Percentiles rank a stretch among this genome's conserved stretches.
Conservation (phyloP, 148 eudicot genomes). For the Vaccinium macrocarpon region DNA sequence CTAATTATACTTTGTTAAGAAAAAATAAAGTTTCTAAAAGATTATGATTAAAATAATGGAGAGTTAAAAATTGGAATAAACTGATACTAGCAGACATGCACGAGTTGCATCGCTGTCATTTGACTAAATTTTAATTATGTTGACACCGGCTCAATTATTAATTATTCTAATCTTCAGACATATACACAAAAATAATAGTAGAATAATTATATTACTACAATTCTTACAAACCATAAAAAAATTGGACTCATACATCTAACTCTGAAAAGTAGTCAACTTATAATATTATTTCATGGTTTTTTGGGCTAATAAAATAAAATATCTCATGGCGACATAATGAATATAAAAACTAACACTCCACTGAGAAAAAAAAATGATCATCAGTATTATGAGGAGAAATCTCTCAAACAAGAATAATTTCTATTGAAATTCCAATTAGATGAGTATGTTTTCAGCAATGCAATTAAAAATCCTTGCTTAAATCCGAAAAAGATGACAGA, state of each 20-base stretch:
- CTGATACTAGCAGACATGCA: neutral
- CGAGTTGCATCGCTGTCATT: neutral
- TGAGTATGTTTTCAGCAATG: neutral
- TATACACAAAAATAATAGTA: neutral
- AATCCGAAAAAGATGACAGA: too few relatives aligned
- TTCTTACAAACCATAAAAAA: neutral
- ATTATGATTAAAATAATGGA: neutral
- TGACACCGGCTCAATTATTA: neutral
- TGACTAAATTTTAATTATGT: neutral
- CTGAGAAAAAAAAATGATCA: too few relatives aligned
- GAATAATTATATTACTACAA: neutral
- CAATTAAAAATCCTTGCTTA: too few relatives aligned
- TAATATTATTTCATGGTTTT: neutral
- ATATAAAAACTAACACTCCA: neutral
- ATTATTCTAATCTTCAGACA: neutral
- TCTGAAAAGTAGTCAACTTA: neutral
- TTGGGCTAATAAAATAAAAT: neutral
- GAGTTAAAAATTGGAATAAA: neutral
- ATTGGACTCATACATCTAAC: neutral
- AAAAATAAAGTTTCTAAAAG: neutral
- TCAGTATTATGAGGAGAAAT: neutral
- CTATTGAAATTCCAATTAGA: neutral
- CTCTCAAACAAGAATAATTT: neutral
- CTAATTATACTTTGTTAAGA: neutral
- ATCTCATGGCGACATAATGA: neutral